Evolutionary conservation across 345 rosid species (phyloP), one percentile per base, ranked within the genome.

Genomic region (Brassica incana): DNA sequence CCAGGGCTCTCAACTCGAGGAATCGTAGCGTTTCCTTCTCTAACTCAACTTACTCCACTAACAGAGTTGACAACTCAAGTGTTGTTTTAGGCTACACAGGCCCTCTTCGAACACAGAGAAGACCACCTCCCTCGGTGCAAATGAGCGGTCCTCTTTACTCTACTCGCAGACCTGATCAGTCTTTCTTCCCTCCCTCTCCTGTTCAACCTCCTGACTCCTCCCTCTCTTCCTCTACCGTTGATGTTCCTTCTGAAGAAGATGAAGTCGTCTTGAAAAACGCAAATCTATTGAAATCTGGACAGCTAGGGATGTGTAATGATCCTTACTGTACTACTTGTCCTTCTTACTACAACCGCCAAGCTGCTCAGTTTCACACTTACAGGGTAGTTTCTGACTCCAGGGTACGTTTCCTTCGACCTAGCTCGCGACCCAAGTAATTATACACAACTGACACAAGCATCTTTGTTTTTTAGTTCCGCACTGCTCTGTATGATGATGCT

Each of bases 321-420:
- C 99, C 97, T 77, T 95, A 92, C 75, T 92, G 97, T 83, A 95
- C 97, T 8, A 89, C 91, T 71, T 95, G 99, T 63, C 99, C 97
- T 35, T 80, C 90, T 23, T 85, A 78, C 62, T 90, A 89, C 88
- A 86, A 84, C 75, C 71, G 67, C 52, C 84, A 83, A 79, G 75
- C 84, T 59, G 76, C 77, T 20, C 83, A 78, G 16, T 79, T 77
- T 6, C 87, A 74, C 23, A 25, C 62, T 69, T 75, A 85, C 38
- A 88, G 67, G 71, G 65, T 83, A 74, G 65, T 83, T 69, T 88
- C 92, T 5, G 73, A 84, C 48, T 63, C 88, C 60, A 81, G 69
- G 89, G 92, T 89, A 70, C 16, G 79, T 78, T 54, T 65, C 6
- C 8, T 59, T 5, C 9, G 7, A 50, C 36, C 67, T 73, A 48